Conservation (phyloP, 108 stramenopile genomes). For the Hondaea fermentalgiana region DNA sequence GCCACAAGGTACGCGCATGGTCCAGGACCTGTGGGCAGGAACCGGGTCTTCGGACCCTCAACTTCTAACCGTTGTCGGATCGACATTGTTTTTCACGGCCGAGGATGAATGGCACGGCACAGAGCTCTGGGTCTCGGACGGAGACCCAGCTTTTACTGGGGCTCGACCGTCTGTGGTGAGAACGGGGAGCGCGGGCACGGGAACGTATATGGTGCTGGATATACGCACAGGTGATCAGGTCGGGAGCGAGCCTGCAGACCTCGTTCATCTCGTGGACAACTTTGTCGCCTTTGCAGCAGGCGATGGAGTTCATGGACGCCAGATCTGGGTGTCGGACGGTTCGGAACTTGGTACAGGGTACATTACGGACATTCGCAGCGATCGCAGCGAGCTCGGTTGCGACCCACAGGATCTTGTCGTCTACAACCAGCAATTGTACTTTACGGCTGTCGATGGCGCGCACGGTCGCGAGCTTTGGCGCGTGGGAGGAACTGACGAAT, state of each 20-base stretch:
- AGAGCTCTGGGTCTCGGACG: not conserved
- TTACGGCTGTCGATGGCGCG: not conserved
- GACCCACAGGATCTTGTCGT: not conserved
- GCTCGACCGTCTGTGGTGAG: not conserved
- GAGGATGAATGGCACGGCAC: not conserved
- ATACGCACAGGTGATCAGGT: not conserved
- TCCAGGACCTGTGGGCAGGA: not conserved
- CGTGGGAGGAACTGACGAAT: not conserved
- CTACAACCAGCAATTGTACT: not conserved
- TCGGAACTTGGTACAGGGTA: not conserved
- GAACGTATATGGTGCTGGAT: not conserved
- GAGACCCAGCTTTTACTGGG: not conserved
- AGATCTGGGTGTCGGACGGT: not conserved
- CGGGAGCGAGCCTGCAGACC: not conserved
- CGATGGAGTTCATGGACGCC: not conserved
- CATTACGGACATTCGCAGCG: not conserved
- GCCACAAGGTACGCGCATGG: not conserved
- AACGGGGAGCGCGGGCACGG: not conserved
- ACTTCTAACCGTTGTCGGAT: not conserved
- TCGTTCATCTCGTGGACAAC: not conserved
- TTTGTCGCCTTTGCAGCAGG: not conserved
- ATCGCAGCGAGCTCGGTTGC: not conserved
- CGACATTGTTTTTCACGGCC: not conserved
- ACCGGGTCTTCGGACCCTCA: not conserved
- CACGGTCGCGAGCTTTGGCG: not conserved